Conservation (phyloP, 306 rosid species). For the Biancaea sappan region DNA sequence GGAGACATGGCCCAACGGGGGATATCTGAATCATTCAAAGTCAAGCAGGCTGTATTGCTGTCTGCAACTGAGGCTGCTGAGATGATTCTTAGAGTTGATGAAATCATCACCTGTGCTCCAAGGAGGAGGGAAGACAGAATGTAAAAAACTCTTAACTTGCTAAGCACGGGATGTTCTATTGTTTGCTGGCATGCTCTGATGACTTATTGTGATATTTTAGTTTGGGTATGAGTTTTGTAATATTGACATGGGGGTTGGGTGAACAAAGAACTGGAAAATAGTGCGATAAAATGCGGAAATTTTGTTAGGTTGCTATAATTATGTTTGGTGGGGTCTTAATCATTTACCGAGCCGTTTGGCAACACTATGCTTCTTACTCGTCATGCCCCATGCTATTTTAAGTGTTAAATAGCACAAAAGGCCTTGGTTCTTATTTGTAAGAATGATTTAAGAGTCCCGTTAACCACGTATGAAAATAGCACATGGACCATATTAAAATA, state of each 20-base stretch:
- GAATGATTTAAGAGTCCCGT: too few relatives aligned
- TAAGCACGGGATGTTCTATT: slow-evolving; percentile 11
- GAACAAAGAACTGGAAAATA: slow-evolving; percentile 1
- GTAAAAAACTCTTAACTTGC: slow-evolving; percentile 46
- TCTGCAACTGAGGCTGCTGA: slow-evolving; percentile 98
- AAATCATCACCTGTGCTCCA: slow-evolving; percentile 96
- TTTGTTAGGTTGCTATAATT: too few relatives aligned
- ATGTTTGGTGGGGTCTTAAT: neutral
- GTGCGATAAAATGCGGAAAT: slow-evolving; percentile 2
- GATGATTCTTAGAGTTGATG: slow-evolving; percentile 98
- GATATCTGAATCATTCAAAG: slow-evolving; percentile 84
- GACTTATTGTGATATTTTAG: neutral
- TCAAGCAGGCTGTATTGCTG: slow-evolving; percentile 88
- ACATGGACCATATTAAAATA: too few relatives aligned
- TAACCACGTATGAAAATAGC: too few relatives aligned
- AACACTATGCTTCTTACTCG: neutral
- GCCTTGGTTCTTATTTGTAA: neutral
- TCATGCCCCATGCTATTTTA: neutral
- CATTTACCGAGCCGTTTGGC: neutral
- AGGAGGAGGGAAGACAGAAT: slow-evolving; percentile 92
- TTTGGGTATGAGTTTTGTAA: neutral
- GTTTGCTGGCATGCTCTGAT: neutral
- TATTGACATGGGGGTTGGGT: slow-evolving; percentile 11
- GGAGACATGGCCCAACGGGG: slow-evolving; percentile 91
- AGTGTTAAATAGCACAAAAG: neutral